Percentiles rank a stretch among this genome's conserved stretches.
phyloP scores from a whole-genome alignment of 148 eudicot genomes.

The Rhododendron mucronatum region DNA sequence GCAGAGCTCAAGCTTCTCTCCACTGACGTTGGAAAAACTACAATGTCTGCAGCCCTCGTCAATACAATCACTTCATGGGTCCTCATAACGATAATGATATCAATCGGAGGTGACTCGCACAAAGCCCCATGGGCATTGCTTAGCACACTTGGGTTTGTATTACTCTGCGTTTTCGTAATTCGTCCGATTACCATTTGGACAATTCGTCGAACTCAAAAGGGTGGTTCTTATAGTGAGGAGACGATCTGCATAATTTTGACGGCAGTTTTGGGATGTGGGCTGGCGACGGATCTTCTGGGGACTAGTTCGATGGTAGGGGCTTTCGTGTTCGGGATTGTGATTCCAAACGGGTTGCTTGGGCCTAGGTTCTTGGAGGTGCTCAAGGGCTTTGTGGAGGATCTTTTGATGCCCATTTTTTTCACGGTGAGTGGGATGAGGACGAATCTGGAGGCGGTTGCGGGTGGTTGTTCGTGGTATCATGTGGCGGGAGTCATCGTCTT shows the following conservation, averaged over 20 bases:
- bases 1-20: constrained; percentile 22
- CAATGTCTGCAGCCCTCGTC: constrained; percentile 13
- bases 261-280: constrained; percentile 17
- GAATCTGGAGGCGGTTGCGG: not conserved
- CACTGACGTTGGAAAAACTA: constrained; percentile 20
- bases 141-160: not conserved
- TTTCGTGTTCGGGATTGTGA: constrained; percentile 21
- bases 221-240: constrained; percentile 6
- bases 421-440: constrained; percentile 14
- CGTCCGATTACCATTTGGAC: constrained; percentile 13
- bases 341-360: constrained; percentile 21
- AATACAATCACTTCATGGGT: constrained; percentile 20
- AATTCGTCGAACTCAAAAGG: constrained; percentile 3
- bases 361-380: constrained; percentile 12
- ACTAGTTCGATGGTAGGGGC: constrained; percentile 20
- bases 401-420: constrained; percentile 21
- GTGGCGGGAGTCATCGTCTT: not conserved
- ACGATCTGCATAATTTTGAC: constrained; percentile 17
- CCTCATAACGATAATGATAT: not conserved
- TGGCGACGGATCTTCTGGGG: constrained; percentile 17
- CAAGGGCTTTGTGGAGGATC: constrained; percentile 17
- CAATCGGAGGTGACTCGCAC: not conserved
- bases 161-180: not conserved
- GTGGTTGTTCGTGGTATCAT: not conserved
- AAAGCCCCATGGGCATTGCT: not conserved